Conservation (phyloP, 2,329 filamentous ascomycete genomes). For the Arthrobotrys sinensis region DNA sequence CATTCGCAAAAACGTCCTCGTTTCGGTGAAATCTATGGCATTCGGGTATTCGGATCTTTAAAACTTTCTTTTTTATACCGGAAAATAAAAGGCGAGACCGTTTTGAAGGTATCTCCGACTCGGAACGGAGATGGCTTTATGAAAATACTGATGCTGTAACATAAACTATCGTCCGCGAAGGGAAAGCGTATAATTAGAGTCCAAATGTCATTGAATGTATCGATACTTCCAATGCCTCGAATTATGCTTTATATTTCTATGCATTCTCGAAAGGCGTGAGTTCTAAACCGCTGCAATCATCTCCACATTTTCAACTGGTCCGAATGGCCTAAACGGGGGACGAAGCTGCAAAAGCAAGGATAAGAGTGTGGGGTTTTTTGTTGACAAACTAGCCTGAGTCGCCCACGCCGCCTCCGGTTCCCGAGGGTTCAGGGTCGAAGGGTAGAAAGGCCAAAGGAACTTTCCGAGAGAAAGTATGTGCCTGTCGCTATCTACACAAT, state of each 20-base stretch:
- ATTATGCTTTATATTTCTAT: not conserved
- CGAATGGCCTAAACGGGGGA: constrained; percentile 5
- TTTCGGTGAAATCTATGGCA: constrained; percentile 18
- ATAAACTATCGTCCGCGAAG: not conserved
- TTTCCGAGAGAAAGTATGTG: not conserved
- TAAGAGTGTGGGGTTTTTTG: constrained; percentile 14
- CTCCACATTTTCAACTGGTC: constrained; percentile 13
- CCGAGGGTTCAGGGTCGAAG: constrained; percentile 5
- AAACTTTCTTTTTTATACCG: constrained; percentile 2
- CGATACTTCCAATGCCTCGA: constrained; percentile 11
- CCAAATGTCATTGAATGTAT: constrained; percentile 18
- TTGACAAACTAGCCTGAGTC: constrained; percentile 13
- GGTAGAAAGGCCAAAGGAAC: not conserved
- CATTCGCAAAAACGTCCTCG: constrained; percentile 22
- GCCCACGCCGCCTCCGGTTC: constrained; percentile 17
- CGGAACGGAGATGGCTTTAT: not conserved
- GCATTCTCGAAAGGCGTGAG: not conserved
- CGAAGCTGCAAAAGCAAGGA: constrained; percentile 17
- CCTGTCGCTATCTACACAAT: not conserved
- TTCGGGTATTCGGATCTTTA: constrained; percentile 15
- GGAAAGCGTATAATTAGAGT: not conserved
- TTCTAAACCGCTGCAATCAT: constrained; percentile 1
- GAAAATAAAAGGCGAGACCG: constrained; percentile 25
- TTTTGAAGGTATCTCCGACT: constrained; percentile 21
- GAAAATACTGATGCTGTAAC: not conserved